A percentile compares a stretch with the other conserved stretches of the same genome.
Evolutionary conservation across 1,284 basidiomycete species (phyloP).

Genomic region (Rhodotorula sp.): DNA sequence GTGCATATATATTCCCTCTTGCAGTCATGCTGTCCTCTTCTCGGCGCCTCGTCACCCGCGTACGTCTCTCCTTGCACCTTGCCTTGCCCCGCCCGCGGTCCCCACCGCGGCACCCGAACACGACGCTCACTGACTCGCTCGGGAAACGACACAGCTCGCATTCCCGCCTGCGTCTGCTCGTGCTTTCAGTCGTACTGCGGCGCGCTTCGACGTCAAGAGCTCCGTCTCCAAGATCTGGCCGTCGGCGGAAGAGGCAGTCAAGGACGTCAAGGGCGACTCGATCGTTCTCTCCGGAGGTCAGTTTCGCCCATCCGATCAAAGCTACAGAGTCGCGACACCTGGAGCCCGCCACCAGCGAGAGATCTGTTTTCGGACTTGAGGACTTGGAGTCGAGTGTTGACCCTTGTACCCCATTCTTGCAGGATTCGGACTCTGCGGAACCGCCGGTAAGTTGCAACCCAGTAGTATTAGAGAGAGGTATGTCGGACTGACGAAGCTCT

Average conservation of each 20-base stretch:
- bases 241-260: slow-evolving; percentile 74
- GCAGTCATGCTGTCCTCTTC: slow-evolving; percentile 12
- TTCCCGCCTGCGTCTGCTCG: slow-evolving; percentile 14
- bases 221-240: slow-evolving; percentile 66
- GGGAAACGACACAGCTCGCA: slow-evolving; percentile 1
- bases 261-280: slow-evolving; percentile 75
- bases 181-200: slow-evolving; percentile 15
- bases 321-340: not conserved
- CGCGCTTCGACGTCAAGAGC: slow-evolving; percentile 25
- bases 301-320: slow-evolving; percentile 5
- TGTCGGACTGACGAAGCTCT: slow-evolving; percentile 4
- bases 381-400: not conserved
- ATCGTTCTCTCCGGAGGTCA: slow-evolving; percentile 75
- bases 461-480: too few species aligned
- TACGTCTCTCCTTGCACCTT: not conserved
- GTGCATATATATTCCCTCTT: too few species aligned
- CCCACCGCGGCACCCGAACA: not conserved
- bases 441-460: slow-evolving; percentile 41
- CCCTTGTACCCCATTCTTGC: not conserved
- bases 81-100: not conserved
- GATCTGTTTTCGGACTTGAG: not conserved
- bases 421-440: slow-evolving; percentile 66
- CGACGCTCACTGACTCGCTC: too few species aligned
- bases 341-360: not conserved
- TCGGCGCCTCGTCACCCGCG: slow-evolving; percentile 11